Conservation (phyloP, 1,284 basidiomycete genomes). For the Pascua guehoae region DNA sequence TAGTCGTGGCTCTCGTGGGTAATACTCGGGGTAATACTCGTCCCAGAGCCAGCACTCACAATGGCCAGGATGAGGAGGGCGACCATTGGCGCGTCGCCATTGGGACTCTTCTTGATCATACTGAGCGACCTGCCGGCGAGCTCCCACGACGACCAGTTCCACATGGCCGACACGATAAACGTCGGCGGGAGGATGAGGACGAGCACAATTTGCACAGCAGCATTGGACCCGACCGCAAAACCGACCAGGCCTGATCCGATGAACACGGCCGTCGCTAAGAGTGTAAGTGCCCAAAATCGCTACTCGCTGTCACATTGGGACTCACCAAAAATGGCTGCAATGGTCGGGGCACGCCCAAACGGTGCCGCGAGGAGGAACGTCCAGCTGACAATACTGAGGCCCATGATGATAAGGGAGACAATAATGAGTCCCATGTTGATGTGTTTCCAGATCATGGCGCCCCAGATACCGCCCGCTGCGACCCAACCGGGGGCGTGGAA, state of each 20-base stretch:
- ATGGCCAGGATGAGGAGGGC: conserved; percentile 62
- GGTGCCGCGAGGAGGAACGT: conserved; percentile 29
- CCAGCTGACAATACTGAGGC: conserved; percentile 45
- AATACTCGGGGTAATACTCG: background rate
- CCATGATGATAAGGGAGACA: conserved; percentile 63
- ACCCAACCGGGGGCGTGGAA: conserved; percentile 66
- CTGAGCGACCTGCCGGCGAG: conserved; percentile 57
- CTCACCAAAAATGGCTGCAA: conserved; percentile 29
- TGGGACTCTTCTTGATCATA: conserved; percentile 59
- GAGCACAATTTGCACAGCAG: conserved; percentile 57
- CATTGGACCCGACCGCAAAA: conserved; percentile 55
- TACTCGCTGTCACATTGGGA: background rate
- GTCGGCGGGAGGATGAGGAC: conserved; percentile 69
- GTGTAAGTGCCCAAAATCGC: background rate
- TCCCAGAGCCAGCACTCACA: conserved; percentile 54
- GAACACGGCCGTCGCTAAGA: conserved; percentile 51
- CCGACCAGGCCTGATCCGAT: conserved; percentile 58
- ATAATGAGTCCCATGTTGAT: conserved; percentile 63
- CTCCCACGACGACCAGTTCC: conserved; percentile 66
- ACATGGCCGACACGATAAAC: conserved; percentile 68
- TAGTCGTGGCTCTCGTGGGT: background rate
- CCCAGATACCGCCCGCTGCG: conserved; percentile 62
- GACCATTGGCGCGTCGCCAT: conserved; percentile 57
- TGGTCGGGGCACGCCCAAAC: conserved; percentile 26
- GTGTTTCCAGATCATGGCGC: conserved; percentile 60